These are phyloP conservation scores for Hortaea sp. DNA, from an alignment of 2,329 filamentous ascomycete genomes.

Conservation along the genomic window DNA sequence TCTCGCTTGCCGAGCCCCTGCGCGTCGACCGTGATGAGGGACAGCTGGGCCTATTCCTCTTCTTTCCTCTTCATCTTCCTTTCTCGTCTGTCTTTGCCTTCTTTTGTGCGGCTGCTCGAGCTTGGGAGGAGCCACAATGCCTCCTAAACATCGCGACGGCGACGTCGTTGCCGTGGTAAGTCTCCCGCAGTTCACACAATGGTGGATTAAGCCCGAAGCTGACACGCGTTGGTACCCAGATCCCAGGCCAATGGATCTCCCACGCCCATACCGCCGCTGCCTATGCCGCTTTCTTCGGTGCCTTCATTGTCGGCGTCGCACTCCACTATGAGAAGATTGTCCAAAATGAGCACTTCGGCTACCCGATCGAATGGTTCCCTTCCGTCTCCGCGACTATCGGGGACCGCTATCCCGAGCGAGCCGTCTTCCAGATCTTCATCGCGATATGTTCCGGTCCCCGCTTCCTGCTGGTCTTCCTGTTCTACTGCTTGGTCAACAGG, in stretches of 20 bases:
- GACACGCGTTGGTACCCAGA: conserved; percentile 15
- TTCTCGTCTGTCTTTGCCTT: no score
- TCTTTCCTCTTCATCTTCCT: no score
- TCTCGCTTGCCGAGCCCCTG: background rate
- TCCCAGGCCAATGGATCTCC: conserved; percentile 85
- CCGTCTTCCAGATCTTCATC: conserved; percentile 95
- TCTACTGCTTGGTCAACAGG: conserved; percentile 78
- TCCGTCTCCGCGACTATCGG: conserved; percentile 65
- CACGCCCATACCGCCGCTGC: conserved; percentile 77
- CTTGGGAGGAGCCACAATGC: conserved; percentile 33
- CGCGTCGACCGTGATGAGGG: no score
- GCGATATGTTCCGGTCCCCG: conserved; percentile 91
- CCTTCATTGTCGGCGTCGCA: conserved; percentile 63
- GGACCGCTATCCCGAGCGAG: conserved; percentile 91
- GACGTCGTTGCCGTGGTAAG: conserved; percentile 52
- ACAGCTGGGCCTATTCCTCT: no score
- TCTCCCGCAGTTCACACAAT: background rate
- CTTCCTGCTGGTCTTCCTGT: conserved; percentile 81
- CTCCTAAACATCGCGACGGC: conserved; percentile 52
- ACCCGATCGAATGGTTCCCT: conserved; percentile 38
- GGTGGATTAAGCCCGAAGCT: conserved; percentile 1
- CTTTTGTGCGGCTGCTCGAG: background rate
- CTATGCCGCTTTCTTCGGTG: conserved; percentile 79
- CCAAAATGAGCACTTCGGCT: conserved; percentile 70
- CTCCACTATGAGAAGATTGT: conserved; percentile 97